Evolutionary conservation across 495 filamentous ascomycete genomes (phyloP), one percentile per base, ranked within the genome.

Genomic region (Lasiosphaeria miniovina): DNA sequence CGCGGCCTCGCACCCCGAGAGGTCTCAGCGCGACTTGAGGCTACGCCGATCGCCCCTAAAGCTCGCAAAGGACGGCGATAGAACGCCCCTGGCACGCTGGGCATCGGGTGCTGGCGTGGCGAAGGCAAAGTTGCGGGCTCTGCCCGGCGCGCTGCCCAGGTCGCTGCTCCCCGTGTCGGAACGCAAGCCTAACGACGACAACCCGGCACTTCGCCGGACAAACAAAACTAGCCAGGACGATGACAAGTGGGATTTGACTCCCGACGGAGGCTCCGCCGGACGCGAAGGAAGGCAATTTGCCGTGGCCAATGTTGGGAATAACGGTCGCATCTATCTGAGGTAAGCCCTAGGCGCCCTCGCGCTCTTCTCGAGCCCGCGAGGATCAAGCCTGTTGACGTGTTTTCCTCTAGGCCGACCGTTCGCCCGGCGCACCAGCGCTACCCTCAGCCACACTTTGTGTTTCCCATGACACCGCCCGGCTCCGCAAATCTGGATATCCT

Each of bases 281-380:
- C 74, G 80, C 61, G 80, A 82, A 75, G 90, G 87, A 33, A 81
- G 90, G 52, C 89, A 94, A 68, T 98, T 96, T 73, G 90, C 91
- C 9, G 93, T 97, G 57, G 91, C 90, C 32, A 97, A 96, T 75
- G 88, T 98, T 58, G 93, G 92, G 50, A 90, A 91, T 68, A 93
- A 94, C 77, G 93, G 93, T 40, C 87, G 88, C 73, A 92, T 98
- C 71, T 98, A 94, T 72, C 76, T 98, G 59, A 90, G 93, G 93
- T 96, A 89, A 70, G 83, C 50, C 61, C 6, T 6, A 14, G 43
- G 43, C 43, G 31, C 12, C 54, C n/a, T 34, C 14, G 24, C 24
- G 24, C 24, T 24, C 24, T 24, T 24, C 24, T 24, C 1, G 24
- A 24, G 24, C 24, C 24, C 24, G 24, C 24, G 24, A 4, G 12